Base-by-base conservation (phyloP, 2,329 filamentous ascomycete genomes). In the Penicillium sp. region DNA sequence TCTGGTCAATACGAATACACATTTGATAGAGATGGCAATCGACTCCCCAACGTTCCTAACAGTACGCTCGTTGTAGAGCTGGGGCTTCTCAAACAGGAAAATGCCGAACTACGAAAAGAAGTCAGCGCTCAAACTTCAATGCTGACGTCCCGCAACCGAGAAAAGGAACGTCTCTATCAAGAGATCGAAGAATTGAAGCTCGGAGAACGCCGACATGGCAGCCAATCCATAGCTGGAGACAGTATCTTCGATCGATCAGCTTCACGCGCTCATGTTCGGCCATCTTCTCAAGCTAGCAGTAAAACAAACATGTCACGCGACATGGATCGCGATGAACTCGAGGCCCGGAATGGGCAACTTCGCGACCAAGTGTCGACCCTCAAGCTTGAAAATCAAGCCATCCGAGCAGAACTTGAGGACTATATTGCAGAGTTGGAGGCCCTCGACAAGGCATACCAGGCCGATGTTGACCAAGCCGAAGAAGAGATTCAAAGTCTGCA, bases 151-250 rank as follows among this genome's bases (percentile, higher is more conserved):
- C 82, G 93, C 19, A 96, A 96, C 64, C 87, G 90, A 22, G 93
- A 99, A 66, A 95, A 95, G 65, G 91, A 97, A 66, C 83, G 90
- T 4, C 77, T 99, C 8, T 95, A 97, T 68, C 89, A 95, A 65
- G 92, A 99, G 67, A 97, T 97, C 55, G 93, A 99, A 71, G 91
- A 96, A 54, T 77, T 99, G 54, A 99, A 97, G 72, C 83, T 97
- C 61, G 83, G 87, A 1, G 86, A 90, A 57, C 84, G 90, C 46
- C 84, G 89, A 27, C 87, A 82, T 54, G 69, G 68, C 45, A 80
- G 58, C 64, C 73, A 78, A 49, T 84, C 81, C 3, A 70, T 80
- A 46, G 77, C 89, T 1, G 84, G 92, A 5, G 93, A 97, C 65
- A 95, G 90, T 66, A 87, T 97, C 36, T 81, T 97, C 28, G 93